phyloP scores from a whole-genome alignment of 179 eudicot species.

The Silene coronaria region DNA sequence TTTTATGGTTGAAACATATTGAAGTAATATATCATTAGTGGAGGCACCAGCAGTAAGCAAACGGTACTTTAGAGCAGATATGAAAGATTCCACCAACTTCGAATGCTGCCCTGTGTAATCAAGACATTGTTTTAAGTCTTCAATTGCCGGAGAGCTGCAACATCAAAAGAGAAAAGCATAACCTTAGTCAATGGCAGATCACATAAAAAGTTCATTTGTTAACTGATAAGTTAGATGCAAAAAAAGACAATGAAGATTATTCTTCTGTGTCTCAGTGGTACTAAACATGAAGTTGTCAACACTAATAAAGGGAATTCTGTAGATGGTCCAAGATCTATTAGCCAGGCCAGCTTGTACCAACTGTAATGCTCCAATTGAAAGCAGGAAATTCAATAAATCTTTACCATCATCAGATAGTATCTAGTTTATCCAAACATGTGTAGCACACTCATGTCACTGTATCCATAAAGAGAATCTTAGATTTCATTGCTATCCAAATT shows the following conservation, averaged over 20 bases:
- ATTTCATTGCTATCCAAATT: neutral
- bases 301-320: neutral
- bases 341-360: neutral
- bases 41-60: slow-evolving; percentile 97
- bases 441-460: neutral
- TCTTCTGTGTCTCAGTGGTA: neutral
- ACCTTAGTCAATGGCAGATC: slow-evolving; percentile 1
- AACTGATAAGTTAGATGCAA: neutral
- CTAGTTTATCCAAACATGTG: neutral
- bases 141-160: slow-evolving; percentile 93
- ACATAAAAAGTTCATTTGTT: neutral
- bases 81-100: slow-evolving; percentile 91
- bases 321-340: neutral
- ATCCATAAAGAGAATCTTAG: neutral
- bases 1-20: slow-evolving; percentile 94
- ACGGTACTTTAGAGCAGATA: slow-evolving; percentile 72
- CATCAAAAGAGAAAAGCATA: slow-evolving; percentile 17
- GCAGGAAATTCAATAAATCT: neutral
- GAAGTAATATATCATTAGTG: slow-evolving; percentile 90
- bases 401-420: neutral
- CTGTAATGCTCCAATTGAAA: neutral
- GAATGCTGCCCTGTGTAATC: slow-evolving; percentile 98
- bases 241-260: neutral
- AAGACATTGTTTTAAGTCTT: slow-evolving; percentile 92
- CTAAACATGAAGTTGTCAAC: neutral